phyloP scores from a whole-genome alignment of 2,329 filamentous ascomycete genomes.

The Cercospora sp. region DNA sequence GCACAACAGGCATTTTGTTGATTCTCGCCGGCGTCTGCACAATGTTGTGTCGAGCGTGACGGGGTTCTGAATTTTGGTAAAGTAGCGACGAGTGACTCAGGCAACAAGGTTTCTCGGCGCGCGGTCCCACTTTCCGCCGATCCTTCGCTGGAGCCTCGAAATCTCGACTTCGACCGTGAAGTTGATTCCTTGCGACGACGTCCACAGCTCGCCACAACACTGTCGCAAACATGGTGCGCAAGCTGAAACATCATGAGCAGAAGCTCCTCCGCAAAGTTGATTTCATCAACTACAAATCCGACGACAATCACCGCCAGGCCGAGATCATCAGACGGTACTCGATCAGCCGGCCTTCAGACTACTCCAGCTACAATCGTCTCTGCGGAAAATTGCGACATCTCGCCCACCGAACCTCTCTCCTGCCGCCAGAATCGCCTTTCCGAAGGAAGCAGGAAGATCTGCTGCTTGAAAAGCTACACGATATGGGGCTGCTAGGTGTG shows the following conservation, averaged over 20 bases:
- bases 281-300: constrained; percentile 81
- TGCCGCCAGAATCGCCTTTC: constrained; percentile 75
- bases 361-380: constrained; percentile 56
- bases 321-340: constrained; percentile 80
- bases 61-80: not conserved
- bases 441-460: constrained; percentile 83
- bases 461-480: constrained; percentile 86
- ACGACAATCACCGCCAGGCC: constrained; percentile 82
- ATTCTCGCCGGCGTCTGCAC: not conserved
- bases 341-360: constrained; percentile 87
- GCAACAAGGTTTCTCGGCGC: constrained; percentile 5
- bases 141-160: constrained; percentile 6
- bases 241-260: constrained; percentile 95
- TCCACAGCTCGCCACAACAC: not conserved
- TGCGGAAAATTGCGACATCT: constrained; percentile 76
- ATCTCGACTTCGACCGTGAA: constrained; percentile 7
- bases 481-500: constrained; percentile 81
- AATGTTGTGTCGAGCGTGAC: not conserved
- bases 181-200: constrained; percentile 6
- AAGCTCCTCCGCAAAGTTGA: constrained; percentile 91
- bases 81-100: constrained; percentile 10
- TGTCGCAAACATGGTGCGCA: constrained; percentile 73
- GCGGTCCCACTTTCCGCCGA: not conserved
- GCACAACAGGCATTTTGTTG: constrained; percentile 68
- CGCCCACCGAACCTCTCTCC: constrained; percentile 80